A percentile compares a stretch with the other conserved stretches of the same genome.
Evolutionary conservation across 495 filamentous ascomycete species (phyloP).

Genomic region (Lophiostoma macrostomum): DNA sequence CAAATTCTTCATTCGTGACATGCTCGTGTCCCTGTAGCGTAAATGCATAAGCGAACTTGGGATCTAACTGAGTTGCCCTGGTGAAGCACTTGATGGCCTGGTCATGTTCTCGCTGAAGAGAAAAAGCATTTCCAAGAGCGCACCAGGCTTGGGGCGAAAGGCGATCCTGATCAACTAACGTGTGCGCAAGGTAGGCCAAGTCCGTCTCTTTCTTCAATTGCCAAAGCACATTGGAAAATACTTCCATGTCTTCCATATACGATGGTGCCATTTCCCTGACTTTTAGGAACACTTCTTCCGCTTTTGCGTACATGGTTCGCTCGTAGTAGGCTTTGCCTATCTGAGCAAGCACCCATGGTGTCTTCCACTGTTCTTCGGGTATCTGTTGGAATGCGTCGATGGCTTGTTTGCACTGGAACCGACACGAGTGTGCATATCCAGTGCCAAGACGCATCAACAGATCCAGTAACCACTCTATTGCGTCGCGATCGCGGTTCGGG

Average conservation of each 20-base stretch:
- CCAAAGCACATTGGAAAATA: conserved; percentile 97
- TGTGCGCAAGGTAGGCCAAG: conserved; percentile 85
- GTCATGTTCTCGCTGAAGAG: conserved; percentile 90
- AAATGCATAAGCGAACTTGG: conserved; percentile 90
- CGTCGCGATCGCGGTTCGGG: conserved; percentile 58
- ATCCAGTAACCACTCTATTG: conserved; percentile 71
- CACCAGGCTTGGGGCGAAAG: conserved; percentile 94
- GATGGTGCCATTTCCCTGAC: conserved; percentile 73
- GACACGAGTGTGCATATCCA: conserved; percentile 70
- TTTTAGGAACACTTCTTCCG: conserved; percentile 77
- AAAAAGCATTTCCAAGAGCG: conserved; percentile 90
- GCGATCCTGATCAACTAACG: conserved; percentile 79
- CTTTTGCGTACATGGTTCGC: conserved; percentile 75
- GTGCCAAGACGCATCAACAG: conserved; percentile 77
- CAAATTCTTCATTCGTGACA: conserved; percentile 94
- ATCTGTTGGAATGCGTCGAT: conserved; percentile 67
- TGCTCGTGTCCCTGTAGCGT: conserved; percentile 96
- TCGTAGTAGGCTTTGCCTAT: conserved; percentile 89
- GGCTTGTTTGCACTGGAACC: conserved; percentile 75
- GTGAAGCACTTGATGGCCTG: conserved; percentile 94
- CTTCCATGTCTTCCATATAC: conserved; percentile 88
- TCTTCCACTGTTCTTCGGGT: conserved; percentile 74
- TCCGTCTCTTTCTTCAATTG: conserved; percentile 89
- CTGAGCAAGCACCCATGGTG: conserved; percentile 90
- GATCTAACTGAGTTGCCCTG: conserved; percentile 83